Conservation (phyloP, 441 rosid species). For the Pelargonium australe region DNA sequence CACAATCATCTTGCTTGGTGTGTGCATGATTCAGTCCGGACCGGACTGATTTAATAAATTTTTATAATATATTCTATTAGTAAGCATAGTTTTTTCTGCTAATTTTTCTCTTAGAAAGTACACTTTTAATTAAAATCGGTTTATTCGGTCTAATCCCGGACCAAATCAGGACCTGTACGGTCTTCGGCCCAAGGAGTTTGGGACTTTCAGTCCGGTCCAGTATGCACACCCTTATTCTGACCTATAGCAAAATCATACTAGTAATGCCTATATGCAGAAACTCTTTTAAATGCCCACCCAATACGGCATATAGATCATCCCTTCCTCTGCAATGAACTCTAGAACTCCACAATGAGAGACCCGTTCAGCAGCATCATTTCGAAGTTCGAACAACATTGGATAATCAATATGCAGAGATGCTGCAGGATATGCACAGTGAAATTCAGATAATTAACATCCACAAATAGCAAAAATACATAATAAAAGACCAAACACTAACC, state of each 20-base stretch:
- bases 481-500: slow-evolving; percentile 29
- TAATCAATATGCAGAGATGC: slow-evolving; percentile 55
- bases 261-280: neutral
- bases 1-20: neutral
- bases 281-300: slow-evolving; percentile 38
- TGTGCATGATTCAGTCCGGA: no score
- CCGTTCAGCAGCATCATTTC: slow-evolving; percentile 33
- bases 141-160: neutral
- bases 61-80: no score
- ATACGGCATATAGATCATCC: slow-evolving; percentile 50
- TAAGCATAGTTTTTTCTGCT: no score
- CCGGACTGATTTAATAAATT: no score
- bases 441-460: neutral
- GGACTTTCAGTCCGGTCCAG: no score
- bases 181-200: no score
- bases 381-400: slow-evolving; percentile 56
- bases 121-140: neutral
- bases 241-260: neutral
- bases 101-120: neutral
- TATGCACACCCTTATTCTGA: no score
- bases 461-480: neutral
- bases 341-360: slow-evolving; percentile 59
- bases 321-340: slow-evolving; percentile 68
- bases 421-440: slow-evolving; percentile 21
- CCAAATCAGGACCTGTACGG: no score